Conservation (phyloP, 2,329 filamentous ascomycete species). For the Plectosphaerella sp. region DNA sequence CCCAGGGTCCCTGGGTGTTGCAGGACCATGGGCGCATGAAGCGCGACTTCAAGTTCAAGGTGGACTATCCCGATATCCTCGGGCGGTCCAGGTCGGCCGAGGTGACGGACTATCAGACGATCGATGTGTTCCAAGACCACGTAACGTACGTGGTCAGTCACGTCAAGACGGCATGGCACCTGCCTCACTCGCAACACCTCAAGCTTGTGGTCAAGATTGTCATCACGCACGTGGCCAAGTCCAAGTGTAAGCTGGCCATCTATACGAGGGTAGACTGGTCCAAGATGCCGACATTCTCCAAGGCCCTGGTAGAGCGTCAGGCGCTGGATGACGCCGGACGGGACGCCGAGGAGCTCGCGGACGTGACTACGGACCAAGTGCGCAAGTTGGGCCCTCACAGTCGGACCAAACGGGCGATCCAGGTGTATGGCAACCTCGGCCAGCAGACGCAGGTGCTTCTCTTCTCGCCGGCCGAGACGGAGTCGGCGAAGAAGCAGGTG, state of each 20-base stretch:
- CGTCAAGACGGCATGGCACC: constrained; percentile 69
- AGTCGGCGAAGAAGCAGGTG: constrained; percentile 46
- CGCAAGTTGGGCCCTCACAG: constrained; percentile 68
- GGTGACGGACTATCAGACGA: constrained; percentile 78
- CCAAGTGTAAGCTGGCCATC: constrained; percentile 84
- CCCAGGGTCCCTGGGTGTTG: constrained; percentile 79
- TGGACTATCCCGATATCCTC: constrained; percentile 62
- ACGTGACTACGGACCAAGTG: constrained; percentile 74
- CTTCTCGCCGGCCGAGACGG: constrained; percentile 45
- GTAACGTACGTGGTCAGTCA: constrained; percentile 62
- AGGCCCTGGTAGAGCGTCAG: constrained; percentile 60
- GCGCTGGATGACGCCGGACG: constrained; percentile 71
- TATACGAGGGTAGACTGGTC: constrained; percentile 88
- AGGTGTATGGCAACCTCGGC: constrained; percentile 74
- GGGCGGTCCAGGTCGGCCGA: constrained; percentile 56
- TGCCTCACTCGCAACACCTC: constrained; percentile 77
- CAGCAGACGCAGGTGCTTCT: constrained; percentile 60
- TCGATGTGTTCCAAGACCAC: constrained; percentile 78
- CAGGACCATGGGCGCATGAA: constrained; percentile 67
- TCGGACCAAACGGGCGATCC: constrained; percentile 72
- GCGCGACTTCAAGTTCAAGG: constrained; percentile 77
- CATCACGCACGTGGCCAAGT: constrained; percentile 89
- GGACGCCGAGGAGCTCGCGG: constrained; percentile 70
- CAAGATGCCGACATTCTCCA: constrained; percentile 57
- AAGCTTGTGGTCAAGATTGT: constrained; percentile 85